Conservation (phyloP, 352 stramenopile species). For the Phytophthora hybrid region DNA sequence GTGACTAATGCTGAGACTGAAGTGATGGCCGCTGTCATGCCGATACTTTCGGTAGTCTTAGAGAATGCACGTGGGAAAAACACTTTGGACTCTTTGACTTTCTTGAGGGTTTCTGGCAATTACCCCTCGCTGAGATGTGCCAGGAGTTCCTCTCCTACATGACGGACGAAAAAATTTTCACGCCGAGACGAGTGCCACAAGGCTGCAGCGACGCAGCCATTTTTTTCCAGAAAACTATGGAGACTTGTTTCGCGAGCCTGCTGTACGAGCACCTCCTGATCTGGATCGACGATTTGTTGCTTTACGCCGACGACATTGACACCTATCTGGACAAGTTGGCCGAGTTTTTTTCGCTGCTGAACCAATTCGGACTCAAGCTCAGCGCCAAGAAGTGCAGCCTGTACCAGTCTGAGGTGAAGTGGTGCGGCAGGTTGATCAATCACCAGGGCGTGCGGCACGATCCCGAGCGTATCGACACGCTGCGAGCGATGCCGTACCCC, state of each 20-base stretch:
- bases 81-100: slow-evolving; percentile 24
- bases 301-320: neutral
- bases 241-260: slow-evolving; percentile 2
- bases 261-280: slow-evolving; percentile 5
- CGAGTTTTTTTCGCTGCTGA: neutral
- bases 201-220: slow-evolving; percentile 15
- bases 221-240: slow-evolving; percentile 21
- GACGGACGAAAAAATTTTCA: slow-evolving; percentile 36
- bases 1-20: neutral
- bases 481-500: neutral
- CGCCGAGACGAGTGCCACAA: slow-evolving; percentile 28
- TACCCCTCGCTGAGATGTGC: slow-evolving; percentile 4
- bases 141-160: slow-evolving; percentile 27
- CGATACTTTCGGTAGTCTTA: slow-evolving; percentile 13
- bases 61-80: neutral
- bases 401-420: slow-evolving; percentile 1
- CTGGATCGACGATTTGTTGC: neutral
- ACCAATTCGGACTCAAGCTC: neutral
- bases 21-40: slow-evolving; percentile 20
- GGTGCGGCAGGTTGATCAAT: neutral
- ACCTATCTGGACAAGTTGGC: neutral
- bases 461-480: neutral
- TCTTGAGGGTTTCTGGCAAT: slow-evolving; percentile 19
- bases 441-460: neutral
- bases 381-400: neutral